phyloP scores from a whole-genome alignment of 305 asterid species.

The Solanum hybrid region DNA sequence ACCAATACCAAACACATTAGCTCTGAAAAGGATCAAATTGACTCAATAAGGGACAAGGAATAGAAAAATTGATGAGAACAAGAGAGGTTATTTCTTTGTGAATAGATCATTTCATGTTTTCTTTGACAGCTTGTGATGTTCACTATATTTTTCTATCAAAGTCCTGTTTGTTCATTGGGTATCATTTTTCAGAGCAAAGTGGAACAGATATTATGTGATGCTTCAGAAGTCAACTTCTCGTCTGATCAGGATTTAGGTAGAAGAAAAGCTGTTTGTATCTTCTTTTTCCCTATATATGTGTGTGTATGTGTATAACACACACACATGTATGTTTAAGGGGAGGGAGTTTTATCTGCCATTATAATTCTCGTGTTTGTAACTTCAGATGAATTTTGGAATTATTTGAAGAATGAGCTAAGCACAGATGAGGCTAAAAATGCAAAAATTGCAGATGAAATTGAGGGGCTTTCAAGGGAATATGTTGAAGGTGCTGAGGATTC shows the following conservation, averaged over 20 bases:
- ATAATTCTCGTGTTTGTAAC: not conserved
- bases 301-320: not conserved
- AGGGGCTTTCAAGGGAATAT: conserved; percentile 38
- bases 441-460: conserved; percentile 35
- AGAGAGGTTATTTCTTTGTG: too few relatives aligned
- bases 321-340: not conserved
- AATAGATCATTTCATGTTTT: too few relatives aligned
- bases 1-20: not conserved
- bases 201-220: conserved; percentile 29
- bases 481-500: conserved; percentile 34
- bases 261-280: not conserved
- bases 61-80: too few relatives aligned
- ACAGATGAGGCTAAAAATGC: conserved; percentile 49
- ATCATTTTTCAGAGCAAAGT: conserved; percentile 37
- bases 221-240: conserved; percentile 29
- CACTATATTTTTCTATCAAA: too few relatives aligned
- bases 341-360: not conserved
- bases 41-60: not conserved
- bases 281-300: not conserved
- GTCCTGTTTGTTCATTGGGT: not conserved
- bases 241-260: conserved; percentile 46
- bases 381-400: conserved; percentile 44
- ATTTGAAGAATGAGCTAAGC: conserved; percentile 43
- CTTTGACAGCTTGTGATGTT: too few relatives aligned
- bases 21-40: not conserved